Conservation (phyloP, 352 stramenopile species). For the Thalassiosira mediterranea region DNA sequence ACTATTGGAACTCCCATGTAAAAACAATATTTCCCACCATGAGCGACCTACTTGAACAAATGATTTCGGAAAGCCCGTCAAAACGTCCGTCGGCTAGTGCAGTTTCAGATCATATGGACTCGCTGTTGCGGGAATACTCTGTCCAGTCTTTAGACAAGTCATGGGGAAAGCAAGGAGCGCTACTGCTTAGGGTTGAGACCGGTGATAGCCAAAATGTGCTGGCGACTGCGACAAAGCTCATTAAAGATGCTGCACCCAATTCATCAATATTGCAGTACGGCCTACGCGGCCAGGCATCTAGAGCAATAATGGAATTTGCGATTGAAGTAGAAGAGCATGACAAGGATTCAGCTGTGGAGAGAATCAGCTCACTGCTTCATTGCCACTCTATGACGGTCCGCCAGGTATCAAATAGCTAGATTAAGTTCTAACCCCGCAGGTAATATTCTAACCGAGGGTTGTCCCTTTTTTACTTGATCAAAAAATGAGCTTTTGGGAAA, state of each 20-base stretch:
- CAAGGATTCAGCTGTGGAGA: constrained; percentile 33
- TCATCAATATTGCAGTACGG: constrained; percentile 82
- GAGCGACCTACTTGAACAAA: constrained; percentile 67
- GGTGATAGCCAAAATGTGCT: constrained; percentile 70
- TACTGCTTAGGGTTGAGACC: constrained; percentile 75
- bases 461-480: too few species aligned
- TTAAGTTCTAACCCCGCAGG: too few species aligned
- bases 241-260: constrained; percentile 58
- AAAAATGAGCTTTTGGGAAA: constrained; percentile 56
- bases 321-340: constrained; percentile 42
- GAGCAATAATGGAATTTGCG: constrained; percentile 83
- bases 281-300: constrained; percentile 61
- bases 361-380: constrained; percentile 34
- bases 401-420: constrained; percentile 34
- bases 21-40: constrained; percentile 67
- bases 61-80: constrained; percentile 66
- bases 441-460: too few species aligned
- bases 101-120: constrained; percentile 71
- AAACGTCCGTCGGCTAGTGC: constrained; percentile 66
- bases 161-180: constrained; percentile 63
- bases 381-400: constrained; percentile 37
- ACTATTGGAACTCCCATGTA: constrained; percentile 67
- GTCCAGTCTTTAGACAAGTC: constrained; percentile 73
- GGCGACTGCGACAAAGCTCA: constrained; percentile 61
- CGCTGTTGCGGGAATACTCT: constrained; percentile 77